These are phyloP conservation scores for Tylopilus cervinicoccineus DNA, from an alignment of 768 basidiomycete species.

Conservation along the genomic window DNA sequence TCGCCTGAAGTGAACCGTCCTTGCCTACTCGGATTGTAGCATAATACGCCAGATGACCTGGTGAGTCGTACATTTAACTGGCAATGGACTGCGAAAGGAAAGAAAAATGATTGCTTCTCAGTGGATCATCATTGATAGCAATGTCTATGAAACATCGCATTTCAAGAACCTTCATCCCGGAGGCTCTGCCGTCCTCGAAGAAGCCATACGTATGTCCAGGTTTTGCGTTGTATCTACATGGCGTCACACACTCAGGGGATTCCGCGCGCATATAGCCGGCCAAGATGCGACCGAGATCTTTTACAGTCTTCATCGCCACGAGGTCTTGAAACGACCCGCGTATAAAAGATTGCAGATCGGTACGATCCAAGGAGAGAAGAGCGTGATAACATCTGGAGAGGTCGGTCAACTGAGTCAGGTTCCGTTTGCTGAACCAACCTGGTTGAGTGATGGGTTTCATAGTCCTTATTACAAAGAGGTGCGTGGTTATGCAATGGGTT, in stretches of 20 bases:
- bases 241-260: not conserved
- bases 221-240: not conserved
- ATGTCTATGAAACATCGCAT: slow-evolving; percentile 76
- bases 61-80: slow-evolving; percentile 31
- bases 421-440: slow-evolving; percentile 79
- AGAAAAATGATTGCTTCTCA: not conserved
- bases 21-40: slow-evolving; percentile 39
- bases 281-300: slow-evolving; percentile 79
- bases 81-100: not conserved
- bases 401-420: slow-evolving; percentile 59
- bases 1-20: not conserved
- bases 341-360: slow-evolving; percentile 31
- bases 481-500: not conserved
- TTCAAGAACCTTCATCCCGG: slow-evolving; percentile 47
- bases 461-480: slow-evolving; percentile 77
- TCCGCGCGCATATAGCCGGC: slow-evolving; percentile 62
- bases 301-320: slow-evolving; percentile 71
- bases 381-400: slow-evolving; percentile 41
- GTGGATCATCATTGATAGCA: slow-evolving; percentile 45
- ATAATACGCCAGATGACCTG: slow-evolving; percentile 75
- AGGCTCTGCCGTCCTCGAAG: not conserved
- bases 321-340: slow-evolving; percentile 60
- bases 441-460: slow-evolving; percentile 61
- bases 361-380: slow-evolving; percentile 54
- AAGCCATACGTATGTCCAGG: not conserved